These are phyloP conservation scores for Trichoderma erinaceum DNA, from an alignment of 495 filamentous ascomycete species.

Conservation along the genomic window DNA sequence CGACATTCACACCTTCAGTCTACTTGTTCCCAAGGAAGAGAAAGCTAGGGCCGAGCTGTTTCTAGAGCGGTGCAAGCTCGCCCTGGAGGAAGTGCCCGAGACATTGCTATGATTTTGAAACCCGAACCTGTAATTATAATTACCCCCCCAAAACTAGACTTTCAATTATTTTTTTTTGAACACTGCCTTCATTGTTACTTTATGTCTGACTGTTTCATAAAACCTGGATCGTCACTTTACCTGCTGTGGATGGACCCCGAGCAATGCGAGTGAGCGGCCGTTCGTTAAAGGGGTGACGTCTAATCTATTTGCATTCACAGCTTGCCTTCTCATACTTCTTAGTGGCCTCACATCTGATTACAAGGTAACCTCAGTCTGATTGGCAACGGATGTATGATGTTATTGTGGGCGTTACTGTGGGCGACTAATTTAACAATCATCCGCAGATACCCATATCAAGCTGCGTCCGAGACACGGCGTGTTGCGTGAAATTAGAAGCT, in stretches of 20 bases:
- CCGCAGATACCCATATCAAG: not conserved
- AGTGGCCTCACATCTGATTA: not conserved
- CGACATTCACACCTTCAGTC: conserved; percentile 71
- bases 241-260: not conserved
- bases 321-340: not conserved
- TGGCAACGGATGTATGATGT: not conserved
- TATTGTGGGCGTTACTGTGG: not conserved
- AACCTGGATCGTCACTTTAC: not conserved
- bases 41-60: conserved; percentile 75
- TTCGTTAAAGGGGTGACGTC: not conserved
- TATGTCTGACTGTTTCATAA: not conserved
- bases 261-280: not conserved
- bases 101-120: conserved; percentile 49
- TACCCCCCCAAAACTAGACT: conserved; percentile 7
- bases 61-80: conserved; percentile 71
- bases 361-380: not conserved
- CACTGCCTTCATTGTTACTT: not conserved
- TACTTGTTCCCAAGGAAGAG: conserved; percentile 68
- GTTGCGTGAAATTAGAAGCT: not conserved
- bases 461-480: not conserved
- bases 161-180: not conserved
- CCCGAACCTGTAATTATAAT: conserved; percentile 10
- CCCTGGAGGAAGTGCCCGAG: conserved; percentile 78
- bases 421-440: not conserved
- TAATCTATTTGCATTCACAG: not conserved